Evolutionary conservation across 129 eudicot genomes (phyloP), one percentile per base, ranked within the genome.

Genomic region (Tanacetum coccineum): DNA sequence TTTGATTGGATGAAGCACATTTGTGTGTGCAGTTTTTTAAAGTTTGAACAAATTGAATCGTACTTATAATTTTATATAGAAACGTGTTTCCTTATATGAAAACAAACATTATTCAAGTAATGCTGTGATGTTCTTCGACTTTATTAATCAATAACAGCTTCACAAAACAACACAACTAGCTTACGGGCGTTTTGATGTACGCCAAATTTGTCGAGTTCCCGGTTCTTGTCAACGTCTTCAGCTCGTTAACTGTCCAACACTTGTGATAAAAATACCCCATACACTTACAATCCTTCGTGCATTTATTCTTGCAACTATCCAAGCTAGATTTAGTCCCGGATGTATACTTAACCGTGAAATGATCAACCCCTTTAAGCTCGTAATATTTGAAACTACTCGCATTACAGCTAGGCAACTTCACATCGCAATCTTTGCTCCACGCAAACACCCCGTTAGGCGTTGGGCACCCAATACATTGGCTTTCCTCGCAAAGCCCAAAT

Each of bases 241-340:
- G 68, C 46, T 85, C 87, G 21, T 79, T 76, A 30, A 81, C 80
- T 21, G 81, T 70, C 91, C 87, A 85, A 64, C 91, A 85, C 70
- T 72, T 77, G 28, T 85, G 74, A 60, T 75, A 81, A 44, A 85
- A 85, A 63, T 81, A 85, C n/a, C 82, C 91, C 76, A 73, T 39
- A 32, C 91, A 81, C 82, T 81, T 85, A 45, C 87, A 85, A 60
- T 85, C 91, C 14, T 64, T 59, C 0, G 66, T 78, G 48, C 91
- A 85, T 73, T 73, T 85, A 1, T n/a, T 36, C 42, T 64, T 70
- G 48, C 90, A 85, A 0, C 54, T 28, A 3, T 3, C 32, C 4
- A 28, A 2, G 4, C 32, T 28, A 28, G 4, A 3, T 28, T 3
- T 3, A 28, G 32, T 28, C 32, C 32, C 32, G 4, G 32, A 28